phyloP scores from a whole-genome alignment of 179 eudicot species.

The Vitellaria paradoxa region DNA sequence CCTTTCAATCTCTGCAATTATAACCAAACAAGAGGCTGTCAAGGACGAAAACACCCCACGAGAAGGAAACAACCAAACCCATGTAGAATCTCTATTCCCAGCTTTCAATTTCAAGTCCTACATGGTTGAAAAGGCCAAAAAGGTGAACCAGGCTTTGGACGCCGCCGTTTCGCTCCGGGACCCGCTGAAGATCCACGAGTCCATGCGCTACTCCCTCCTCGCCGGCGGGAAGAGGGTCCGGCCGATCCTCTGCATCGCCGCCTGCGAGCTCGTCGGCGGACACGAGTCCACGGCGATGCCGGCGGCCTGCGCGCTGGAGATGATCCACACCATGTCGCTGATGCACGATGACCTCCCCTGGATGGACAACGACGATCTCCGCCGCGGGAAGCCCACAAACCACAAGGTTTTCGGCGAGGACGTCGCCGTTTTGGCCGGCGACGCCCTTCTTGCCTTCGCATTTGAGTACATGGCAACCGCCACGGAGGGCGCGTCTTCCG shows the following conservation, averaged over 20 bases:
- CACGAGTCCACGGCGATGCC: conserved; percentile 47
- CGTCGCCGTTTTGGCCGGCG: conserved; percentile 61
- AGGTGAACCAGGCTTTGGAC: conserved; percentile 51
- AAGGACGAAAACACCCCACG: conserved; percentile 9
- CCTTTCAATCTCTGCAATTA: conserved; percentile 31
- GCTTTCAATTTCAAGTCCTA: conserved; percentile 50
- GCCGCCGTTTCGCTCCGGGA: conserved; percentile 39
- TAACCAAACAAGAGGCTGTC: conserved; percentile 34
- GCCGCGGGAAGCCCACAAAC: conserved; percentile 74
- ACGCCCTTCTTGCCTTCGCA: conserved; percentile 54
- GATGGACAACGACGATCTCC: conserved; percentile 76
- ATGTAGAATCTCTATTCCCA: neutral
- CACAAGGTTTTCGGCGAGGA: conserved; percentile 73
- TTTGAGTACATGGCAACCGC: conserved; percentile 51
- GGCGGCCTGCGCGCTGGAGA: conserved; percentile 73
- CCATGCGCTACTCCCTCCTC: conserved; percentile 71
- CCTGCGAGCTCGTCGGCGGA: conserved; percentile 81
- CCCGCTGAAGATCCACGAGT: conserved; percentile 54
- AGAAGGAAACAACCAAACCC: neutral
- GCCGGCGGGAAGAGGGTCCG: conserved; percentile 80
- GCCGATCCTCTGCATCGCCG: conserved; percentile 67
- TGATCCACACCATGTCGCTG: conserved; percentile 83
- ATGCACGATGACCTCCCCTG: conserved; percentile 80
- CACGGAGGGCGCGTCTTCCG: conserved; percentile 33
- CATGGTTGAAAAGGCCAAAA: conserved; percentile 42